Percentiles rank a stretch among this genome's conserved stretches.
These are phyloP conservation scores for Ogataea polymorpha DNA, from an alignment of 805 yeast species.

Conservation along the genomic window DNA sequence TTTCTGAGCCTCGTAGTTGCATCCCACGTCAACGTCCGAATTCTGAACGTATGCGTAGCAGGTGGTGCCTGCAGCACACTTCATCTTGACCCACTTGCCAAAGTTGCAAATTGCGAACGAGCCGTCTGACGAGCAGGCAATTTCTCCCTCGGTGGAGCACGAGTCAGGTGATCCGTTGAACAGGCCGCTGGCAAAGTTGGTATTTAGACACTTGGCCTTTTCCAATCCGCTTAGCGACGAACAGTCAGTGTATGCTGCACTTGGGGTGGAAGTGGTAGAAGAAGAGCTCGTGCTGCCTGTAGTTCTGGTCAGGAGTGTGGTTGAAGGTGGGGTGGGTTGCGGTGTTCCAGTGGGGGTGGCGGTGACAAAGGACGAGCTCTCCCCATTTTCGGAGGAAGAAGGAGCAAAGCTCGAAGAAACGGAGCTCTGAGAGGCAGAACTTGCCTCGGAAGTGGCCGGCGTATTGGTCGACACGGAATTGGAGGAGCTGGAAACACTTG, in stretches of 20 bases:
- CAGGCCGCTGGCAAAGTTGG: constrained; percentile 40
- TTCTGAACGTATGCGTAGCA: constrained; percentile 51
- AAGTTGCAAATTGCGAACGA: constrained; percentile 52
- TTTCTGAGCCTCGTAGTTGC: constrained; percentile 41
- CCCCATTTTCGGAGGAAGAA: too few relatives aligned
- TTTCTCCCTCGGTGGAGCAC: constrained; percentile 45
- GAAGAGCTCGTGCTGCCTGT: constrained; percentile 5
- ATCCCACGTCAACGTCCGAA: constrained; percentile 44
- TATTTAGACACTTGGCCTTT: constrained; percentile 44
- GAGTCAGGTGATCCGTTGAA: constrained; percentile 40
- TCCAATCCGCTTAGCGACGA: constrained; percentile 36
- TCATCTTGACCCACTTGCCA: constrained; percentile 54
- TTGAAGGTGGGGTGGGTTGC: background rate
- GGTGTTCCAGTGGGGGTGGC: background rate
- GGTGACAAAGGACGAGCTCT: background rate
- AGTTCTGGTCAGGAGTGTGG: constrained; percentile 13
- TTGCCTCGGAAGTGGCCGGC: background rate
- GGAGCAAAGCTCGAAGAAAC: background rate
- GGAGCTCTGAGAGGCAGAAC: background rate
- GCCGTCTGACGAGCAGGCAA: constrained; percentile 52
- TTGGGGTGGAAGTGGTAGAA: constrained; percentile 12
- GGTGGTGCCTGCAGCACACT: constrained; percentile 61
- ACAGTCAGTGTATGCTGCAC: constrained; percentile 31
- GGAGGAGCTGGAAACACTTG: background rate
- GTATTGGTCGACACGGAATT: background rate